Evolutionary conservation across 2,329 filamentous ascomycete genomes (phyloP), one percentile per base, ranked within the genome.

Genomic region (Alternaria atra): DNA sequence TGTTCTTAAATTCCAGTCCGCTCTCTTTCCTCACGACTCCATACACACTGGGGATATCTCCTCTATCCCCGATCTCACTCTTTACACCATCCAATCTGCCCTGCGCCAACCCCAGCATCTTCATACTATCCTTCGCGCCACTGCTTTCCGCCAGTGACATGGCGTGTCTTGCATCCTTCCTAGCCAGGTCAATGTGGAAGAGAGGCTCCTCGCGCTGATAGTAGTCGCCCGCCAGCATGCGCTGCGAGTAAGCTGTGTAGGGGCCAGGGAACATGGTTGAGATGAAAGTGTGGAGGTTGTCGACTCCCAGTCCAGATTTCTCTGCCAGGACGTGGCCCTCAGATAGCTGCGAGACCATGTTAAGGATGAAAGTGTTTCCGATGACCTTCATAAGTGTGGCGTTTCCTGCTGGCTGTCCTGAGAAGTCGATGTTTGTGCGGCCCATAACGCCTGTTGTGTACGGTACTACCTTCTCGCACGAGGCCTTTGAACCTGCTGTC

Each of bases 311-410:
- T 0, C 93, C 93, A 0, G 86, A 85, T 79, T 94, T 94, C 78
- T 97, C 93, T 5, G 92, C 92, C 6, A 93, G 80, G 1, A 90
- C 87, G 73, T 94, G 86, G 6, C 89, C 91, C 80, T 97, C 92
- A 1, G 91, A 88, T 4, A 97, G 81, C 52, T 91, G 86, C 73
- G 93, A 90, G 25, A 94, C 86, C 86, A 94, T 94, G 80, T 91
- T 91, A 40, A 96, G 77, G 69, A 97, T 85, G 76, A 97, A 94
- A 0, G 91, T 92, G 79, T 97, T 97, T 58, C 94, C 93, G 9
- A 97, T 85, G 20, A 97, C 83, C 80, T 97, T 95, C 48, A 97
- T 83, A 46, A 88, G 85, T 2, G 88, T 86, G 5, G 93, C 89
- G 54, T 88, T 87, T 53, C 90, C 87, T 50, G 89, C 88, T 1